Conservation (phyloP, 176 grass and related monocot species). For the Sorghum bicolor region Sorghum_bicolor_NCBIv3 NC_012870.2:5409501-5410000, state of each 20-base stretch:
- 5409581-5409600: slow-evolving; percentile 91
- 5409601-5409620: slow-evolving; percentile 72
- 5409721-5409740: background rate
- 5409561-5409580: slow-evolving; percentile 89
- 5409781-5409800: slow-evolving; percentile 10
- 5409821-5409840: background rate
- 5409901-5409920: slow-evolving; percentile 14
- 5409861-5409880: background rate
- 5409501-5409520: background rate
- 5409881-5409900: background rate
- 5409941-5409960: background rate
- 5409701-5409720: slow-evolving; percentile 49
- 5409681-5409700: slow-evolving; percentile 82
- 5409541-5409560: slow-evolving; percentile 56
- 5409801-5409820: slow-evolving; percentile 16
- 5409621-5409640: slow-evolving; percentile 73
- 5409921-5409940: background rate
- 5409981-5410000: slow-evolving; percentile 22
- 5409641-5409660: slow-evolving; percentile 85
- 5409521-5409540: background rate
- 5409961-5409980: background rate
- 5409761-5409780: slow-evolving; percentile 14
- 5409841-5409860: background rate
- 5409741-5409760: slow-evolving; percentile 35
- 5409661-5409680: slow-evolving; percentile 94